Percentiles rank a stretch among this genome's conserved stretches.
phyloP scores from a whole-genome alignment of 805 yeast genomes.

The Metschnikowia borealis region DNA sequence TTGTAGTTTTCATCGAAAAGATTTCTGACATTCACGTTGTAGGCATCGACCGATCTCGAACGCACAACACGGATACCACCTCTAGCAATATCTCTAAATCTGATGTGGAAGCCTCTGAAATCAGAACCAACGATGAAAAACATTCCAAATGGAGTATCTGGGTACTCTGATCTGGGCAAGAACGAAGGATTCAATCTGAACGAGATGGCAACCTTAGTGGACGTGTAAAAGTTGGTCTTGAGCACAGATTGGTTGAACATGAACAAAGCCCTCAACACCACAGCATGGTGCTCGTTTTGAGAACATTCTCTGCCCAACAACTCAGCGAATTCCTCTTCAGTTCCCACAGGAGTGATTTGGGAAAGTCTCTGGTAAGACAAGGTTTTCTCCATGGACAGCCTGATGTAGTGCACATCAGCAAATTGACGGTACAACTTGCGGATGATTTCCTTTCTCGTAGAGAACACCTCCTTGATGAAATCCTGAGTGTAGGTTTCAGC shows the following conservation, averaged over 20 bases:
- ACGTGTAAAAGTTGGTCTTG: slow-evolving; percentile 90
- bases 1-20: slow-evolving; percentile 96
- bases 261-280: slow-evolving; percentile 78
- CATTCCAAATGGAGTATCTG: slow-evolving; percentile 91
- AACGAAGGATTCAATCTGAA: slow-evolving; percentile 86
- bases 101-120: slow-evolving; percentile 94
- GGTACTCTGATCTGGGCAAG: slow-evolving; percentile 82
- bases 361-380: slow-evolving; percentile 82
- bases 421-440: slow-evolving; percentile 84
- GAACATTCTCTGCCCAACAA: slow-evolving; percentile 66
- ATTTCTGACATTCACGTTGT: slow-evolving; percentile 77
- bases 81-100: slow-evolving; percentile 95
- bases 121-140: slow-evolving; percentile 94
- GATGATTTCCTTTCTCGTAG: slow-evolving; percentile 64
- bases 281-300: slow-evolving; percentile 73
- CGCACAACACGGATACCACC: slow-evolving; percentile 97
- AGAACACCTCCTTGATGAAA: slow-evolving; percentile 73
- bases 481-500: slow-evolving; percentile 90
- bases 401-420: slow-evolving; percentile 84
- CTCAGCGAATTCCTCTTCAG: slow-evolving; percentile 69
- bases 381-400: slow-evolving; percentile 67
- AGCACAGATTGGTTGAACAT: slow-evolving; percentile 81
- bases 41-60: slow-evolving; percentile 81
- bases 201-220: slow-evolving; percentile 92
- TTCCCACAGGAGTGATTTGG: slow-evolving; percentile 68